Evolutionary conservation across 495 filamentous ascomycete species (phyloP).

Genomic region (Tuber brumale): DNA sequence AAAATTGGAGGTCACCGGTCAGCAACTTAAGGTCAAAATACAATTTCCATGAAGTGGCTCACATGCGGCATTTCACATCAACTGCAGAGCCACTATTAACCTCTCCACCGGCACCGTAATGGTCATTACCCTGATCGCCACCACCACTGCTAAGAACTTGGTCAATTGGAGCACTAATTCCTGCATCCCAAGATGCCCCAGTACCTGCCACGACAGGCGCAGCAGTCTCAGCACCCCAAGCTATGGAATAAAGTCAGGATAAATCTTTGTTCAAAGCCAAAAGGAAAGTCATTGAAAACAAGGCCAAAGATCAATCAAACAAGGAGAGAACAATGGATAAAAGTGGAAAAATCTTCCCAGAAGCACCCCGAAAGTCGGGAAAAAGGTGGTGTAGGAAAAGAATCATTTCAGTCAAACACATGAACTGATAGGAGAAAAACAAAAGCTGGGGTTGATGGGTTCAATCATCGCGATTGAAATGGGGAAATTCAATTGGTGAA

Average conservation of each 20-base stretch:
- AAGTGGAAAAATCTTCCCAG: neutral
- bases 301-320: neutral
- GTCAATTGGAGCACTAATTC: neutral
- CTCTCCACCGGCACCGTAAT: neutral
- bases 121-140: conserved; percentile 4
- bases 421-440: neutral
- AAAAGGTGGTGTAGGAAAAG: neutral
- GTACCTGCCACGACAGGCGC: neutral
- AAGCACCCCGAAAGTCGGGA: neutral
- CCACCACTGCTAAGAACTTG: conserved; percentile 9
- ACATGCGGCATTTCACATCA: conserved; percentile 45
- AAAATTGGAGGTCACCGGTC: conserved; percentile 1
- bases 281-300: conserved; percentile 6
- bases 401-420: neutral
- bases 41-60: conserved; percentile 28
- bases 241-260: conserved; percentile 1
- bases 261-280: neutral
- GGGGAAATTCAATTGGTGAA: neutral
- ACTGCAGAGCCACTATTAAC: conserved; percentile 5
- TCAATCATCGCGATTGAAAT: neutral
- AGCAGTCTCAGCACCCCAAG: conserved; percentile 40
- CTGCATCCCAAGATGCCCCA: conserved; percentile 1
- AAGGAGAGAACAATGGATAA: neutral
- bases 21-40: conserved; percentile 7
- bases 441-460: neutral